Conservation (phyloP, 345 rosid species). For the Combretum micranthum region DNA sequence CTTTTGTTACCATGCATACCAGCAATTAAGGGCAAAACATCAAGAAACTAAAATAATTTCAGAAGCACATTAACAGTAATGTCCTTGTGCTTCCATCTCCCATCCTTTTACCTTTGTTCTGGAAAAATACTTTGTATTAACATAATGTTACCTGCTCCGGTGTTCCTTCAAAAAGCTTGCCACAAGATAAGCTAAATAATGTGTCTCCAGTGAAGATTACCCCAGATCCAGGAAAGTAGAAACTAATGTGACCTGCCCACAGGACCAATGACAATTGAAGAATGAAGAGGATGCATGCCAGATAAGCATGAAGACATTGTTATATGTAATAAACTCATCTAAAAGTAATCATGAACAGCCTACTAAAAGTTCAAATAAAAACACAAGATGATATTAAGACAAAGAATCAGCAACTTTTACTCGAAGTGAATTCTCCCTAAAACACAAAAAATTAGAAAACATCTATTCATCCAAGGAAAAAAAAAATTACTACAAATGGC, state of each 20-base stretch:
- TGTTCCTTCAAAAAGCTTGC: slow-evolving; percentile 88
- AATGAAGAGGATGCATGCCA: background rate
- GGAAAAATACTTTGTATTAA: background rate
- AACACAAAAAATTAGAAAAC: background rate
- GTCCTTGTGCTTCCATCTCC: background rate
- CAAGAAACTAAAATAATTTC: too few relatives aligned
- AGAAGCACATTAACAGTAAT: background rate
- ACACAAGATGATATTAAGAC: background rate
- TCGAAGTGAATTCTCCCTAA: background rate
- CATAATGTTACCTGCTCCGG: slow-evolving; percentile 60
- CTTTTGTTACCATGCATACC: too few relatives aligned
- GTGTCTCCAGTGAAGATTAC: slow-evolving; percentile 89
- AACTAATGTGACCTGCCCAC: slow-evolving; percentile 84
- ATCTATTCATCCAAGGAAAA: background rate
- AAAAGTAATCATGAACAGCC: background rate
- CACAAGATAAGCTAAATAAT: slow-evolving; percentile 93
- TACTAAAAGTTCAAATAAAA: background rate
- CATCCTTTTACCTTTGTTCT: background rate
- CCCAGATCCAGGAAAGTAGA: slow-evolving; percentile 86
- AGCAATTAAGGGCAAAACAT: too few relatives aligned
- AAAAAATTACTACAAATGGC: background rate
- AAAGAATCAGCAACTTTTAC: background rate
- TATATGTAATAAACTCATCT: too few relatives aligned
- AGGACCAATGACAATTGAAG: slow-evolving; percentile 1
- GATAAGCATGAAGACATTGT: too few relatives aligned